Conservation (phyloP, 73 alveolate species). For the Symbiodinium pilosum region DNA sequence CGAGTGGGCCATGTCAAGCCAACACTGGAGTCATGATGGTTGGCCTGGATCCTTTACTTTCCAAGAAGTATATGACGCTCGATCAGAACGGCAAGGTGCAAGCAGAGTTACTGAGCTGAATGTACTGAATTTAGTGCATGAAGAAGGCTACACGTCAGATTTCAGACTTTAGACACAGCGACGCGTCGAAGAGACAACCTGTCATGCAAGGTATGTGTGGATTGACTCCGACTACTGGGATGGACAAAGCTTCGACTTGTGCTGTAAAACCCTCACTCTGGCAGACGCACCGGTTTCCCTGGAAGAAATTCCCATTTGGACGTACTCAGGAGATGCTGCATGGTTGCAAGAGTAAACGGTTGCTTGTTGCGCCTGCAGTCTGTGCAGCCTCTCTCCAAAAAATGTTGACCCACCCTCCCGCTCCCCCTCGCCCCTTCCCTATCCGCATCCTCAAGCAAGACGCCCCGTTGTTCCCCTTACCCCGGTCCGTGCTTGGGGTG, state of each 20-base stretch:
- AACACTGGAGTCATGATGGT: slow-evolving; percentile 46
- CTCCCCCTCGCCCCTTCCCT: too few relatives aligned
- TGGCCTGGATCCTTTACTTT: not conserved
- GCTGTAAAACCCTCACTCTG: slow-evolving; percentile 94
- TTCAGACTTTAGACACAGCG: too few relatives aligned
- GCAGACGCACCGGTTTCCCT: slow-evolving; percentile 55
- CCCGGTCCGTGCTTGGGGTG: too few relatives aligned
- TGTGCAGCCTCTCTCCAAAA: too few relatives aligned
- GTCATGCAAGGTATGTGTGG: slow-evolving; percentile 90
- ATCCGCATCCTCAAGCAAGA: too few relatives aligned
- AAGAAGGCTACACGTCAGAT: not conserved
- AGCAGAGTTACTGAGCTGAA: slow-evolving; percentile 39
- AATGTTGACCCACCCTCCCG: too few relatives aligned
- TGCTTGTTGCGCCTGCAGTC: too few relatives aligned
- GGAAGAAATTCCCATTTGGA: slow-evolving; percentile 85
- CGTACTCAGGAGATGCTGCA: slow-evolving; percentile 68
- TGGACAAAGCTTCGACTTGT: slow-evolving; percentile 93
- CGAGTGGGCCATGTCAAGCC: slow-evolving; percentile 33
- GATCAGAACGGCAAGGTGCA: slow-evolving; percentile 74
- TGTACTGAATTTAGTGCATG: too few relatives aligned
- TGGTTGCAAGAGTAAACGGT: not conserved
- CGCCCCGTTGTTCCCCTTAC: too few relatives aligned
- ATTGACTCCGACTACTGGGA: slow-evolving; percentile 78
- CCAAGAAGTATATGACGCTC: slow-evolving; percentile 60
- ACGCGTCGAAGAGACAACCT: too few relatives aligned